Evolutionary conservation across 1,284 basidiomycete genomes (phyloP).

Genomic region (Tilletia setariae): DNA sequence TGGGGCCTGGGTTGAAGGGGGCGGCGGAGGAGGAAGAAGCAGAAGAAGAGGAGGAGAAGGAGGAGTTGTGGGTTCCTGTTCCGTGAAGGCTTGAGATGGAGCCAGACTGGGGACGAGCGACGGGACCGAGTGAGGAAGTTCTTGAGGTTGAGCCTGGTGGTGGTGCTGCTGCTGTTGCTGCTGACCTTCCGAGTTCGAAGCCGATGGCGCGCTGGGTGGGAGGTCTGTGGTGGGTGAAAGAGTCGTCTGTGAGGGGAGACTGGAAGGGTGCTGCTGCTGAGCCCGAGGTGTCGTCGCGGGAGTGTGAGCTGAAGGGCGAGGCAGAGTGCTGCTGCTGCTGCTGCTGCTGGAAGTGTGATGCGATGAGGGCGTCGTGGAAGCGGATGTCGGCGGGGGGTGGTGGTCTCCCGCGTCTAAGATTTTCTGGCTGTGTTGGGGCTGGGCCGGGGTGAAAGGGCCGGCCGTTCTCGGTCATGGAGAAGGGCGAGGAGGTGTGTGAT

Average conservation of each 20-base stretch:
- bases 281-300: background rate
- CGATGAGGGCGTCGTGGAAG: too few species aligned
- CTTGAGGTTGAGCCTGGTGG: background rate
- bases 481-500: too few species aligned
- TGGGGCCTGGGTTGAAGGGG: constrained; percentile 9
- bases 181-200: background rate
- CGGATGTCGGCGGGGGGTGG: too few species aligned
- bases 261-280: background rate
- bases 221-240: background rate
- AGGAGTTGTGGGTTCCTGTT: too few species aligned
- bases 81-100: too few species aligned
- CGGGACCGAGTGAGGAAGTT: background rate
- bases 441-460: too few species aligned
- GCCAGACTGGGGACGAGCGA: background rate
- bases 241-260: background rate
- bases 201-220: background rate
- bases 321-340: background rate
- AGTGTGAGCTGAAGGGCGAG: constrained; percentile 5
- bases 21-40: background rate
- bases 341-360: background rate
- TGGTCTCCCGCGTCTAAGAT: too few species aligned
- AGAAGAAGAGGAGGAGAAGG: constrained; percentile 6
- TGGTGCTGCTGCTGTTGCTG: background rate
- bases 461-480: too few species aligned
- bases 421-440: too few species aligned